Base-by-base conservation (phyloP, 208 protist genomes). In the Acanthamoeba pearcei region DNA sequence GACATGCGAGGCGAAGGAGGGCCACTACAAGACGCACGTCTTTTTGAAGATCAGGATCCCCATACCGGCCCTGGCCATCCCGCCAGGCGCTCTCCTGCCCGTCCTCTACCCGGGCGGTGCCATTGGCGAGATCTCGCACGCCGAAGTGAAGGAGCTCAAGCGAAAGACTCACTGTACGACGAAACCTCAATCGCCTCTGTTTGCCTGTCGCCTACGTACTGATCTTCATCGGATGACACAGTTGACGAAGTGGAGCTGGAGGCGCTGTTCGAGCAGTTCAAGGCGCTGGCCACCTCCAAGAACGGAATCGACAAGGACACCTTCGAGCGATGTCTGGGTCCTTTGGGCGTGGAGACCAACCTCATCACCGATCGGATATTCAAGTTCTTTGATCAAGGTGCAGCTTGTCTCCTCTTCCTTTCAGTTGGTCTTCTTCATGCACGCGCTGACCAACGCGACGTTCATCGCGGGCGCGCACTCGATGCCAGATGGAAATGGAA, bases 341-440 rank as follows among this genome's bases (percentile, higher is more conserved):
- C 95, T 9, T 55, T 96, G n/a, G 95, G 95, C 9, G 93, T 96
- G 3, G 95, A 95, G 57, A 55, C 46, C 24, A 96, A 96, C 57
- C 62, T 96, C 27, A 91, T 96, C 68, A 96, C 95, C 46, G 95
- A 96, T 49, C 70, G 95, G n/a, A 96, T 96, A 6, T 96, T 95
- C 70, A 93, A 76, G 17, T 96, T 96, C 74, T 96, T 96, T 74
- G 95, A 96, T 57, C 95, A 96, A 82, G 95, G 94, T 51, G 27
- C 53, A 38, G 90, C 74, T 3, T 51, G 27, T 17, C 29, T n/a
- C 6, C 4, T 19, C n/a, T 55, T 38, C 17, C 38, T 27, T 82
- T 57, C 46, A 49, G 46, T 49, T 49, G n/a, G n/a, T n/a, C 46
- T 49, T 49, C 46, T 49, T 49, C 46, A 49, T 51, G 46, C 46